Percentiles rank a stretch among this genome's conserved stretches.
Evolutionary conservation across 1,284 basidiomycete genomes (phyloP).

Genomic region (Leccinum huronense): DNA sequence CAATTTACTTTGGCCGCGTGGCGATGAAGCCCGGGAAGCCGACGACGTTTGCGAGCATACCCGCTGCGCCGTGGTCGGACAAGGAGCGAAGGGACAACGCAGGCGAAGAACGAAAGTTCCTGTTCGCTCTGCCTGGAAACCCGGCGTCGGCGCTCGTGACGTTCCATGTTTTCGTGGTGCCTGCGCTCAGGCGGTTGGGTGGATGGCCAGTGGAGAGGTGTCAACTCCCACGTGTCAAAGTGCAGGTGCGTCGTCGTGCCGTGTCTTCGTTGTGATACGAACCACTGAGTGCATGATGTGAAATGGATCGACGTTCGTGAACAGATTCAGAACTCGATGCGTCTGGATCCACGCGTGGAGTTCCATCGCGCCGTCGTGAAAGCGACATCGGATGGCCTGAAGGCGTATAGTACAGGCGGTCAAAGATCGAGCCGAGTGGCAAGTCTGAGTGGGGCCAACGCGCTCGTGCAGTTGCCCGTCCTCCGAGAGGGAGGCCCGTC

Average conservation of each 20-base stretch:
- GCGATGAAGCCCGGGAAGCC: conserved; percentile 76
- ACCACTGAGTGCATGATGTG: not conserved
- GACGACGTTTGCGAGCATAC: conserved; percentile 83
- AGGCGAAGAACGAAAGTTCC: conserved; percentile 44
- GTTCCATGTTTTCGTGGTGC: conserved; percentile 83
- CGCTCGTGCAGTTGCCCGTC: conserved; percentile 67
- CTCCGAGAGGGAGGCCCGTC: conserved; percentile 40
- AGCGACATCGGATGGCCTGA: conserved; percentile 46
- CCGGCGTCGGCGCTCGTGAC: conserved; percentile 88
- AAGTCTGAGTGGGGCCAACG: conserved; percentile 77
- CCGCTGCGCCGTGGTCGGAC: conserved; percentile 23
- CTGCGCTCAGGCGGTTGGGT: conserved; percentile 71
- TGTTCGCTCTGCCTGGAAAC: conserved; percentile 88
- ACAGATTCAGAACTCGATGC: conserved; percentile 60
- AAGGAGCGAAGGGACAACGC: conserved; percentile 14
- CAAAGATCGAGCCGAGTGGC: conserved; percentile 79
- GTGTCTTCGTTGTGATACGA: not conserved
- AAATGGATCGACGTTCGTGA: not conserved
- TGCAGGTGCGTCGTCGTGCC: conserved; percentile 49
- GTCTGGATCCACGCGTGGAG: conserved; percentile 72
- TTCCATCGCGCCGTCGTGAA: conserved; percentile 76
- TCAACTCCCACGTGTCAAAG: conserved; percentile 63
- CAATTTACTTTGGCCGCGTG: conserved; percentile 78
- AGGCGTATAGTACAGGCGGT: conserved; percentile 79
- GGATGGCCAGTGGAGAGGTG: conserved; percentile 59